These are phyloP conservation scores for Cyclotella atomus DNA, from an alignment of 108 stramenopile genomes.

Conservation along the genomic window DNA sequence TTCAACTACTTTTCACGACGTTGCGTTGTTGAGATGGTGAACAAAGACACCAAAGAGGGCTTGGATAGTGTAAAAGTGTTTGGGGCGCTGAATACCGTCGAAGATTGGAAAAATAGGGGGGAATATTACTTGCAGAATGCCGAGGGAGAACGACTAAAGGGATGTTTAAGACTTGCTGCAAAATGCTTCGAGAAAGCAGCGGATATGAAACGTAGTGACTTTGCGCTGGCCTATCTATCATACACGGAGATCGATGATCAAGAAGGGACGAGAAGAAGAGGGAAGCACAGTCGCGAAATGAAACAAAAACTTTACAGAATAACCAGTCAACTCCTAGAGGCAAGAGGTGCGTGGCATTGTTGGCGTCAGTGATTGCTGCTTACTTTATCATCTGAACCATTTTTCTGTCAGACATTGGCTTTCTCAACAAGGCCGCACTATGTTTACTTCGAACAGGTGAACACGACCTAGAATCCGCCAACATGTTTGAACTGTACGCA, in stretches of 20 bases:
- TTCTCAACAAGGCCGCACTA: constrained; percentile 49
- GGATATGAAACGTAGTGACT: constrained; percentile 33
- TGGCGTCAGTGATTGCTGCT: background rate
- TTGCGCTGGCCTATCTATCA: constrained; percentile 38
- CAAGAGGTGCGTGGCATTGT: constrained; percentile 1
- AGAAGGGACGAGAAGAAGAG: constrained; percentile 14
- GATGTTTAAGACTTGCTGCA: constrained; percentile 44
- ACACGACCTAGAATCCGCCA: constrained; percentile 29
- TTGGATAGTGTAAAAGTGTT: constrained; percentile 36
- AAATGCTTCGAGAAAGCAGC: constrained; percentile 55
- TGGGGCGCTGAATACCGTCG: constrained; percentile 34
- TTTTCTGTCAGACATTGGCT: constrained; percentile 21
- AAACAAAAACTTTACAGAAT: constrained; percentile 30
- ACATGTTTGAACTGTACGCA: constrained; percentile 51
- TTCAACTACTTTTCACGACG: constrained; percentile 47
- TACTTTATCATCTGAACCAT: background rate
- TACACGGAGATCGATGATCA: constrained; percentile 44
- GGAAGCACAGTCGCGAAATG: constrained; percentile 12
- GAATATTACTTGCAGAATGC: constrained; percentile 54
- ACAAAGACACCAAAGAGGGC: constrained; percentile 22
- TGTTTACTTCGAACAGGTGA: constrained; percentile 45
- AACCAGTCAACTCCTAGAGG: constrained; percentile 36
- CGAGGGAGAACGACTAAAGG: constrained; percentile 25
- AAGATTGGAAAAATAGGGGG: constrained; percentile 53
- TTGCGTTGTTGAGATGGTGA: constrained; percentile 39